phyloP scores from a whole-genome alignment of 2,329 filamentous ascomycete genomes.

The Chaetothyriales sp. region DNA sequence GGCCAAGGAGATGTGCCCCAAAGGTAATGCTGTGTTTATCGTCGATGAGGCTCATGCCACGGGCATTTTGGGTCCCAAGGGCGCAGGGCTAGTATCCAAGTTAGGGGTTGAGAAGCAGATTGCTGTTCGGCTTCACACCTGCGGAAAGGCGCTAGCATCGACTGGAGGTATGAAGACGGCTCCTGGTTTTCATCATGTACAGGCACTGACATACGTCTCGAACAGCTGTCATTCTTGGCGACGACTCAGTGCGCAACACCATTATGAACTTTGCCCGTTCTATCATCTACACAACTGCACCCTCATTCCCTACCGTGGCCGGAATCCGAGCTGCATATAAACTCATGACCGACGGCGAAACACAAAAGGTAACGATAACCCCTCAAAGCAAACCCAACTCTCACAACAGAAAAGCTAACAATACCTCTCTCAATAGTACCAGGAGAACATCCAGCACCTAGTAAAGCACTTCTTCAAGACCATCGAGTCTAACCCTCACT shows the following conservation, averaged over 20 bases:
- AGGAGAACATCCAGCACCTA: too few species aligned
- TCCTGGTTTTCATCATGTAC: conserved; percentile 2
- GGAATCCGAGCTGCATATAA: not conserved
- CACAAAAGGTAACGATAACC: not conserved
- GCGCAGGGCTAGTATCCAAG: conserved; percentile 47
- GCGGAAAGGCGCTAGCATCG: conserved; percentile 41
- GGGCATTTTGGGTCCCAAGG: conserved; percentile 33
- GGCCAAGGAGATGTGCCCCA: conserved; percentile 41
- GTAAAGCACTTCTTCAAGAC: too few species aligned
- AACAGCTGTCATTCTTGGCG: conserved; percentile 52
- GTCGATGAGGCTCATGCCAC: conserved; percentile 43
- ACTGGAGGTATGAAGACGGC: conserved; percentile 44
- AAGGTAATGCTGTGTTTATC: conserved; percentile 40
- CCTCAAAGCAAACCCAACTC: too few species aligned
- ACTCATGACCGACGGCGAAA: conserved; percentile 28
- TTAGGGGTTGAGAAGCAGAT: conserved; percentile 94
- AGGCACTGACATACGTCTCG: not conserved
- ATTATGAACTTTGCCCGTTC: conserved; percentile 60
- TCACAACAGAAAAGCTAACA: too few species aligned
- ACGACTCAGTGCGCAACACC: conserved; percentile 44
- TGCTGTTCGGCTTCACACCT: conserved; percentile 40
- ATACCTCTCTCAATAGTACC: too few species aligned
- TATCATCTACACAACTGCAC: conserved; percentile 34
- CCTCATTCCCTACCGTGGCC: not conserved
- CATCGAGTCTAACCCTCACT: too few species aligned